Evolutionary conservation across 352 stramenopile species (phyloP), one percentile per base, ranked within the genome.

Genomic region (Globisporangium polare): DNA sequence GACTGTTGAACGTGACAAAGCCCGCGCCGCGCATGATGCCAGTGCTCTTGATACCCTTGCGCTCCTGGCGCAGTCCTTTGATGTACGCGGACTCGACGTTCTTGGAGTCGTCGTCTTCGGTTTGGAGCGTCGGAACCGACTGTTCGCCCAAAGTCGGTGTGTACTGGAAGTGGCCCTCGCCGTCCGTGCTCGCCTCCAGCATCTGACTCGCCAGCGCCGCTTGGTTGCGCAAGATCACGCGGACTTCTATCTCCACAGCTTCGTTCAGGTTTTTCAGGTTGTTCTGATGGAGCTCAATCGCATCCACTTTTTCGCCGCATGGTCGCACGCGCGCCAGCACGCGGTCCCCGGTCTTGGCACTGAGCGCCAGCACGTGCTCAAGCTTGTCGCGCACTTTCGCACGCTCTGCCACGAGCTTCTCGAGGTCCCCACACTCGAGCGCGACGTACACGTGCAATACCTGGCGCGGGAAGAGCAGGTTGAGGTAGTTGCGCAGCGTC

Each of bases 1-100:
- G 63, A 45, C 67, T 90, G 47, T 78, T 85, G 72, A 94, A 94
- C 2, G 86, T 94, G 41, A 94, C 83, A 53, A 94, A 94, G 1
- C 81, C 86, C 1, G 83, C 79, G 15, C 63, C 55, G 7, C 80
- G 83, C 86, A 94, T 94, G 61, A 91, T 88, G 8, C 73, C 75
- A 2, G 77, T 58, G 18, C 55, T 75, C 31, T 65, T 63, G 18
- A 78, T 63, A 13, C 68, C 66, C 51, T 74, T 74, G 59, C 78
- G 69, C 55, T 83, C 66, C 12, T 65, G 65, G 46, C 78, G 73
- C 37, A 83, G 43, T 13, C 73, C 63, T 31, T 75, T 77, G 60
- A 90, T 90, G 58, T 89, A 91, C 57, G 68, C 74, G 22, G 67
- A 89, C 49, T 92, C 80, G 26, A 76, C 46, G 17, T 73, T 66